Evolutionary conservation across 2,329 filamentous ascomycete genomes (phyloP), one percentile per base, ranked within the genome.

Genomic region (Alternaria ethzedia): DNA sequence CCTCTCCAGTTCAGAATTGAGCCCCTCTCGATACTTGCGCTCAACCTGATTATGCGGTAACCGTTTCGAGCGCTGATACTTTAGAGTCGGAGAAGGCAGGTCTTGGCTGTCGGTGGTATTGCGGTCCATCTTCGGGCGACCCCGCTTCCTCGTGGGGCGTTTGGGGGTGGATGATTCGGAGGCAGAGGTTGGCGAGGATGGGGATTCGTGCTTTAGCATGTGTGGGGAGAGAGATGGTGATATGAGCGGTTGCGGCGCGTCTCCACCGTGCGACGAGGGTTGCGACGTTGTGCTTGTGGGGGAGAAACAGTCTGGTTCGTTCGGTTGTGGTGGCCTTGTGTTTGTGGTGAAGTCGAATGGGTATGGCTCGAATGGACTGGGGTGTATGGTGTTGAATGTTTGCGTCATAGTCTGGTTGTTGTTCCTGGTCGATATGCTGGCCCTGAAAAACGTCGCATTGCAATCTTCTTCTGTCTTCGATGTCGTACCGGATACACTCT

Each of bases 31-130:
- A 50, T 73, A 73, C 54, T 73, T 73, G 57, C 70, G 69, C 36
- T 73, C 76, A 47, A 79, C 75, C 57, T 79, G 76, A 54, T 79
- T 79, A 68, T 79, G 77, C 12, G 78, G 78, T n/a, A 73, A 67
- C 21, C 73, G 74, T 43, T 55, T 65, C 17, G 70, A 64, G 59
- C 68, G 66, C 26, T 63, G 67, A 50, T 59, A 62, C 50, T 74
- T 73, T 12, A 26, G 30, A 17, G 56, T 44, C 8, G 60, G 55
- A 51, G 60, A 63, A 21, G 61, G 54, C 15, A 62, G 45, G n/a
- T 69, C 63, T 44, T 64, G 63, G 17, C 56, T 59, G 23, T 67
- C 65, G 47, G 65, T 65, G 15, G 44, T 44, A 58, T 57, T 70
- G 59, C 71, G 72, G 50, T 77, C 70, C 52, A 79, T 67, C 41